Conservation (phyloP, 2,329 filamentous ascomycete genomes). For the Thelonectria blattea region DNA sequence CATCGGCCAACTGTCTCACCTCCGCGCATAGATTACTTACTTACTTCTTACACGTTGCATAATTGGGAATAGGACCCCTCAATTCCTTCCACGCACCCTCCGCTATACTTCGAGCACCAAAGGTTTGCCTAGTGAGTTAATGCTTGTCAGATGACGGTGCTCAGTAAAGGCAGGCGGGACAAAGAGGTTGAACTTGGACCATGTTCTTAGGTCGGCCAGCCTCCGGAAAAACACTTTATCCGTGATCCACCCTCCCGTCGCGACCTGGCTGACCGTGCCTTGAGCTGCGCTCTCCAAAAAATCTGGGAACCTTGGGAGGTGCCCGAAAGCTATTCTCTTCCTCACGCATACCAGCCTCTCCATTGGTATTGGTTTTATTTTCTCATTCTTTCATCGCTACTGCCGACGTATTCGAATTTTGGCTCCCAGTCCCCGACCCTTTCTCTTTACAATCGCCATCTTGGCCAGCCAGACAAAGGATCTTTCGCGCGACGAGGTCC, state of each 20-base stretch:
- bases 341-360: constrained; percentile 20
- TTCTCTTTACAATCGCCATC: constrained; percentile 18
- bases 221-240: constrained; percentile 24
- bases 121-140: no score
- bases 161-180: no score
- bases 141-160: constrained; percentile 12
- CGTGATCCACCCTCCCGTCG: constrained; percentile 31
- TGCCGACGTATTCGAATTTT: background rate
- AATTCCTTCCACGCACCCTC: background rate
- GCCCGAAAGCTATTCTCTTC: constrained; percentile 19
- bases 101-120: background rate
- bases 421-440: constrained; percentile 6
- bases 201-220: background rate
- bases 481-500: constrained; percentile 37
- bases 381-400: constrained; percentile 1
- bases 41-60: constrained; percentile 9
- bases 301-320: constrained; percentile 29
- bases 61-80: background rate
- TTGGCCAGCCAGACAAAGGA: constrained; percentile 27
- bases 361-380: constrained; percentile 3
- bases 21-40: constrained; percentile 5
- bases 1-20: background rate
- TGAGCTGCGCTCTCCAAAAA: constrained; percentile 37
- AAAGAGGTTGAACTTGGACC: background rate
- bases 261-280: constrained; percentile 40